phyloP scores from a whole-genome alignment of 1,139 yeast species.

The Magnusiomyces clavatus region DNA sequence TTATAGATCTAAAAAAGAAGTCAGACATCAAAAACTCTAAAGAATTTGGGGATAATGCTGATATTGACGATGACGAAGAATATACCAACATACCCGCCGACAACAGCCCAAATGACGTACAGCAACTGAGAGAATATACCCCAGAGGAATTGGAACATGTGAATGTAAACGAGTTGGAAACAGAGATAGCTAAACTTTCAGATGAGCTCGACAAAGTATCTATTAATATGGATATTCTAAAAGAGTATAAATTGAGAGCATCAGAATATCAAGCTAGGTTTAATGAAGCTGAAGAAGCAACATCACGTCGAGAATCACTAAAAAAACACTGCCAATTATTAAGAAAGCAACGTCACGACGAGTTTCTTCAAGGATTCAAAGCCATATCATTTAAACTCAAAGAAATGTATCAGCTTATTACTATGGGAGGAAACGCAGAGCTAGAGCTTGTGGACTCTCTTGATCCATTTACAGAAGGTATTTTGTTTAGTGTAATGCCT shows the following conservation, averaged over 20 bases:
- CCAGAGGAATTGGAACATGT: conserved; percentile 48
- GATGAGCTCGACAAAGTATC: conserved; percentile 49
- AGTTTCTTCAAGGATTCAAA: conserved; percentile 89
- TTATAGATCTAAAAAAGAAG: conserved; percentile 8
- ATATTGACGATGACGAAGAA: conserved; percentile 13
- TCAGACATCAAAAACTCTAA: conserved; percentile 6
- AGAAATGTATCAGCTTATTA: conserved; percentile 97
- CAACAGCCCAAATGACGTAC: conserved; percentile 13
- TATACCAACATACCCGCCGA: conserved; percentile 1
- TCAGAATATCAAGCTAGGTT: conserved; percentile 58
- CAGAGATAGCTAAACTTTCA: conserved; percentile 50
- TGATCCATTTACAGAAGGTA: conserved; percentile 98
- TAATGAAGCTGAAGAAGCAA: conserved; percentile 59
- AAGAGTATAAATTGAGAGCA: conserved; percentile 65
- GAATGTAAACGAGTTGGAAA: conserved; percentile 44
- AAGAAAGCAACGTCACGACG: conserved; percentile 68
- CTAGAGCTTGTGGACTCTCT: conserved; percentile 89
- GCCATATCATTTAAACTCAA: conserved; percentile 80
- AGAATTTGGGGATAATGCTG: conserved; percentile 10
- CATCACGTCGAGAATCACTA: conserved; percentile 56
- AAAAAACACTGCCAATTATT: conserved; percentile 60
- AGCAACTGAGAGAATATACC: conserved; percentile 29
- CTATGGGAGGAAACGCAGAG: conserved; percentile 99
- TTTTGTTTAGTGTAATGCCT: conserved; percentile 96
- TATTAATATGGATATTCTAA: conserved; percentile 67